Evolutionary conservation across 164 flowering plant genomes (phyloP), one percentile per base, ranked within the genome.

Genomic region (Chloranthus sessilifolius): DNA sequence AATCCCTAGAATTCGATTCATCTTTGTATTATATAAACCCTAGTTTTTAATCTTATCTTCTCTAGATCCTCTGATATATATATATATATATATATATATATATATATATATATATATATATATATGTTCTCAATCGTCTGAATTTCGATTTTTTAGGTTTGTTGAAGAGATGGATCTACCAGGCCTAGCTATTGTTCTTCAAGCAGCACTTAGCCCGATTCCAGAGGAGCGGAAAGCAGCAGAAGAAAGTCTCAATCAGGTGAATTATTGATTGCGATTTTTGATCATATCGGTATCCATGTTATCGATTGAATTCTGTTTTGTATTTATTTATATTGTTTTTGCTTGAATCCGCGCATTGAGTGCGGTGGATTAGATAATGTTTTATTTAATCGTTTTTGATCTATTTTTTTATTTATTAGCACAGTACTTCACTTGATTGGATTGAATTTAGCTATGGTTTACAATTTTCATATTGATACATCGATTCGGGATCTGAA

Each of bases 211-310:
- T 15, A 94, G 95, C 59, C 89, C 91, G 46, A 82, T 77, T 69
- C 97, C 92, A 5, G 81, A 76, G 26, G 86, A 84, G 56, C 76
- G 96, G 25, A 86, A 86, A 52, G 89, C 95, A 6, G 99, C 95
- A 21, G 99, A 89, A 68, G 79, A 79, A 21, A 80, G 80, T 47
- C 95, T 94, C 57, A 76, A 86, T 65, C 96, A 88, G 95, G 99
- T 94, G 28, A 5, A 2, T 5, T 20, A 8, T 36, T 11, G n/a
- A n/a, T n/a, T n/a, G n/a, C 19, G 16, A n/a, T n/a, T 5, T 21
- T 17, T 44, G 19, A 3, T 2, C 31, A 8, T 35, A 12, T 25
- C 14, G 22, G 4, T 43, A 3, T 43, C 15, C 5, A 19, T 44
- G 7, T 1, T 25, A 12, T 5, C 6, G 30, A 12, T n/a, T 23